Conservation (phyloP, 169 alveolate species). For the Neospora caninum region DNA sequence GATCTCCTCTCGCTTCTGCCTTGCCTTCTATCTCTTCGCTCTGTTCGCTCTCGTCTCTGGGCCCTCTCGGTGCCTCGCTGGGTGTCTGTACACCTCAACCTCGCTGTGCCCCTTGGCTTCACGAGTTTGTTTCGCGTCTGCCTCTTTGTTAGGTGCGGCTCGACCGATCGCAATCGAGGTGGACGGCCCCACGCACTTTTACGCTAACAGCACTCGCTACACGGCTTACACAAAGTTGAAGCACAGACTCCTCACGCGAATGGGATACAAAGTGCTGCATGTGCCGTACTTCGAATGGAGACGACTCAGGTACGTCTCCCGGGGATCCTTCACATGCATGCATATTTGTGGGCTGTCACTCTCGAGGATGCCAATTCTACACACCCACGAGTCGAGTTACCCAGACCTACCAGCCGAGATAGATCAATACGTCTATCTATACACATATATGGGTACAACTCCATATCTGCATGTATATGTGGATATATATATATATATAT, state of each 20-base stretch:
- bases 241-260: constrained; percentile 89
- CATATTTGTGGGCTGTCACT: too few species aligned
- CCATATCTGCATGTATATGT: background rate
- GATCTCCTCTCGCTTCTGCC: too few species aligned
- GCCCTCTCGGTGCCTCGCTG: background rate
- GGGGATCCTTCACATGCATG: background rate
- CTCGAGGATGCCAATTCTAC: too few species aligned
- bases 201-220: constrained; percentile 85
- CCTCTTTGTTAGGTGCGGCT: constrained; percentile 53
- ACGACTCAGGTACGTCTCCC: constrained; percentile 70
- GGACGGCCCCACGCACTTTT: constrained; percentile 93
- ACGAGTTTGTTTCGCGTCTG: background rate
- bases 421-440: too few species aligned
- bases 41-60: background rate
- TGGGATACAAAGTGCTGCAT: constrained; percentile 88
- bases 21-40: too few species aligned
- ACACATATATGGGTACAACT: background rate
- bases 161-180: constrained; percentile 90
- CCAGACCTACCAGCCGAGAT: too few species aligned
- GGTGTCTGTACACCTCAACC: too few species aligned
- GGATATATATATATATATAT: background rate
- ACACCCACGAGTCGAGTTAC: too few species aligned
- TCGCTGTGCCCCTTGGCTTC: background rate
- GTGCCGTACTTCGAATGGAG: constrained; percentile 88
- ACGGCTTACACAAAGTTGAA: constrained; percentile 87